These are phyloP conservation scores for Ottelia alismoides DNA, from an alignment of 106 monocot genomes.

Conservation along the genomic window DNA sequence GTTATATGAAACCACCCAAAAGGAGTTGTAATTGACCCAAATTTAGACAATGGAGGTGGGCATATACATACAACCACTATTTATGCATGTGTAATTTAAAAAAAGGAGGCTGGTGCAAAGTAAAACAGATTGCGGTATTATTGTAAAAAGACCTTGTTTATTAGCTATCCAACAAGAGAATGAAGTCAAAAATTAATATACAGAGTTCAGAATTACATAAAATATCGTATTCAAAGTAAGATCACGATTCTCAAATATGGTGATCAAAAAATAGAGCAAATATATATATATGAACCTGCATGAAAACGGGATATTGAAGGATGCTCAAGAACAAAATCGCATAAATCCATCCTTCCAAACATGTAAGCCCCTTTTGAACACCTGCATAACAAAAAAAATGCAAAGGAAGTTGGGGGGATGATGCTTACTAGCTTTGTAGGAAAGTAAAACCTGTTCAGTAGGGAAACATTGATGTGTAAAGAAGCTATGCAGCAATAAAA, in stretches of 20 bases:
- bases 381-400: constrained; percentile 29
- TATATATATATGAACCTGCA: constrained; percentile 35
- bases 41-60: no score
- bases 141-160: neutral
- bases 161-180: neutral
- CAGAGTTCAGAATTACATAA: neutral
- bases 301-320: constrained; percentile 88
- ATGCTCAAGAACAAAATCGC: constrained; percentile 95
- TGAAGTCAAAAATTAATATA: neutral
- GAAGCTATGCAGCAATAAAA: no score
- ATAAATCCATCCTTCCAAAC: constrained; percentile 90
- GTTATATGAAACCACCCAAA: no score
- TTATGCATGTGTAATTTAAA: neutral
- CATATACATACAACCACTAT: no score
- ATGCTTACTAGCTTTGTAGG: no score
- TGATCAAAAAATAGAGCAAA: no score
- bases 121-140: neutral
- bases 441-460: no score
- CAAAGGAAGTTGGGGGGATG: no score
- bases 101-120: neutral
- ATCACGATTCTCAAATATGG: no score
- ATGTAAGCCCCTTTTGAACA: constrained; percentile 81
- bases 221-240: no score
- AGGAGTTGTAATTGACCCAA: no score
- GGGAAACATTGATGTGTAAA: no score